These are phyloP conservation scores for Boletus sp. DNA, from an alignment of 1,284 basidiomycete genomes.

Conservation along the genomic window DNA sequence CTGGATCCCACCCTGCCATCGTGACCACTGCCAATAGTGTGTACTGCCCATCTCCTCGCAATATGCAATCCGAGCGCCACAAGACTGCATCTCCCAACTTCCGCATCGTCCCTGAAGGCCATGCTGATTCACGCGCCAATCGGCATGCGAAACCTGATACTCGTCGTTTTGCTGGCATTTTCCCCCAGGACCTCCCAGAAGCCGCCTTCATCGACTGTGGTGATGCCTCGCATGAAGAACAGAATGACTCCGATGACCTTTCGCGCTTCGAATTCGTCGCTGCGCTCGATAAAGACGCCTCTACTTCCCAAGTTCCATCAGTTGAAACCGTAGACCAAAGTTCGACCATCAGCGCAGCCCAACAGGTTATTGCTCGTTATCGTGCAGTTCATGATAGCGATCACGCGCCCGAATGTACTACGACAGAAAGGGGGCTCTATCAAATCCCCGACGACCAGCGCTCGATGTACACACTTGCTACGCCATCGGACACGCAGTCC, in stretches of 20 bases:
- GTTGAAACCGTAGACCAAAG: constrained; percentile 1
- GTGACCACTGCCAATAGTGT: constrained; percentile 10
- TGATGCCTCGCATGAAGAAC: constrained; percentile 13
- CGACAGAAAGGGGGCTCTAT: constrained; percentile 16
- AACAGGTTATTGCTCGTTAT: constrained; percentile 38
- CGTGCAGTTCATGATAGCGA: constrained; percentile 25
- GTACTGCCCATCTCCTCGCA: not conserved
- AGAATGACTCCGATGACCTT: constrained; percentile 7
- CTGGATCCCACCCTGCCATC: not conserved
- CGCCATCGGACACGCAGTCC: constrained; percentile 13
- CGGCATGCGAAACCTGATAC: constrained; percentile 16
- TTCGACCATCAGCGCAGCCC: constrained; percentile 35
- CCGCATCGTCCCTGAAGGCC: not conserved
- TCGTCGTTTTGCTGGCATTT: constrained; percentile 29
- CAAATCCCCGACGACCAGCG: constrained; percentile 24
- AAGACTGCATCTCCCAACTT: constrained; percentile 6
- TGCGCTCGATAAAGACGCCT: constrained; percentile 1
- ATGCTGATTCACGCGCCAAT: constrained; percentile 2
- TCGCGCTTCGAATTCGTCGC: constrained; percentile 16
- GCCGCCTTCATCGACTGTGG: constrained; percentile 3
- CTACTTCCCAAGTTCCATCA: constrained; percentile 3
- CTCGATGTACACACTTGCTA: constrained; percentile 28
- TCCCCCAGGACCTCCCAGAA: constrained; percentile 13
- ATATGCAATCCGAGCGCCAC: constrained; percentile 17
- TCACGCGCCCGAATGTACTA: not conserved